A percentile compares a stretch with the other conserved stretches of the same genome.
These are phyloP conservation scores for Tripidium arundinaceum DNA, from an alignment of 202 grass and related monocot species.

Conservation along the genomic window DNA sequence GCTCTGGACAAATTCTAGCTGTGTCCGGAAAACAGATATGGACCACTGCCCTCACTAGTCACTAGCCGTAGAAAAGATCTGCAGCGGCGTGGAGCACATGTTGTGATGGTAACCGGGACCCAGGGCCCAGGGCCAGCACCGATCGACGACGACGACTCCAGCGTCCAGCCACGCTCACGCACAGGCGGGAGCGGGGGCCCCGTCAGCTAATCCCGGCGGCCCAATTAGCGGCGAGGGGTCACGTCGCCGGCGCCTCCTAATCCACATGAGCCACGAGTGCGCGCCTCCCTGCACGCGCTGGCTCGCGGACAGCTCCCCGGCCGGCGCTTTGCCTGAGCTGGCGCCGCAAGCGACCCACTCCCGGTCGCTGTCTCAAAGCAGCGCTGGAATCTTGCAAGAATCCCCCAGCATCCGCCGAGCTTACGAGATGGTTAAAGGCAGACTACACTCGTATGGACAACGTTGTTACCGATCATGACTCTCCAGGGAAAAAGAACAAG, in stretches of 20 bases:
- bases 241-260: slow-evolving; percentile 37
- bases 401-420: neutral
- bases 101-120: neutral
- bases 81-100: neutral
- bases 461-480: neutral
- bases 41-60: too few species aligned
- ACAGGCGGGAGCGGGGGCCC: neutral
- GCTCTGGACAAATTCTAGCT: too few species aligned
- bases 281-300: slow-evolving; percentile 29
- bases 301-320: slow-evolving; percentile 4
- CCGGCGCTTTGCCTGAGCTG: slow-evolving; percentile 31
- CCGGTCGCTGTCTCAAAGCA: neutral
- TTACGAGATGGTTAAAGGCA: neutral
- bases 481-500: neutral
- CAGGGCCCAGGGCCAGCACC: neutral
- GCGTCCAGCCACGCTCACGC: neutral
- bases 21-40: too few species aligned
- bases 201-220: neutral
- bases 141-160: neutral
- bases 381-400: neutral
- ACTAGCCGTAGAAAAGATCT: too few species aligned
- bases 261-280: slow-evolving; percentile 20
- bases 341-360: neutral
- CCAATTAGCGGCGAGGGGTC: slow-evolving; percentile 14
- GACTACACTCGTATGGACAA: neutral